Evolutionary conservation across 345 rosid genomes (phyloP).

Genomic region (Atalantia buxifolia): DNA sequence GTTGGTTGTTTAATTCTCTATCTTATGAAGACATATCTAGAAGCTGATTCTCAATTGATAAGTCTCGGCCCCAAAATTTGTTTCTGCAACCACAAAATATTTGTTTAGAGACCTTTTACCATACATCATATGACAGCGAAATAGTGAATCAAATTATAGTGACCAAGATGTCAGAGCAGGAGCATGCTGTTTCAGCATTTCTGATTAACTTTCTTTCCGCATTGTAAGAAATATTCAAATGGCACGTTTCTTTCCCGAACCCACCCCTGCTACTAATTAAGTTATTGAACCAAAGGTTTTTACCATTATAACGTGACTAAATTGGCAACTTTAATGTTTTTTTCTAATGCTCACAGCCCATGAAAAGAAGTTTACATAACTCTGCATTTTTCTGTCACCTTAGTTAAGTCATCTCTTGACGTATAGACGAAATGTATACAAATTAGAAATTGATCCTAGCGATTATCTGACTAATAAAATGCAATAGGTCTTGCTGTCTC

Average conservation of each 20-base stretch:
- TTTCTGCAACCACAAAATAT: neutral
- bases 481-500: neutral
- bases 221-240: neutral
- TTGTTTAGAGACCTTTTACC: neutral
- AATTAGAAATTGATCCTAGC: too few species aligned
- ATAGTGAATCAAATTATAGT: neutral
- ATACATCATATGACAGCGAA: neutral
- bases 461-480: too few species aligned
- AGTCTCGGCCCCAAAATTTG: neutral
- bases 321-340: too few species aligned
- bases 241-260: neutral
- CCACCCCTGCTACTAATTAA: neutral
- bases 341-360: too few species aligned
- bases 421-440: too few species aligned
- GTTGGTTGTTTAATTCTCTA: neutral
- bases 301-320: too few species aligned
- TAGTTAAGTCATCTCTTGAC: too few species aligned
- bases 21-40: neutral
- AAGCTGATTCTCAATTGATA: neutral
- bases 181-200: neutral
- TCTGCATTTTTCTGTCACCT: too few species aligned
- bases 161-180: neutral
- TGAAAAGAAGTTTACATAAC: too few species aligned
- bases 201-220: neutral
- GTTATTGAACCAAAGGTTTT: too few species aligned